Percentiles rank a stretch among this genome's conserved stretches.
Evolutionary conservation across 1,284 basidiomycete genomes (phyloP).

Genomic region (Apiotrichum gamsii): DNA sequence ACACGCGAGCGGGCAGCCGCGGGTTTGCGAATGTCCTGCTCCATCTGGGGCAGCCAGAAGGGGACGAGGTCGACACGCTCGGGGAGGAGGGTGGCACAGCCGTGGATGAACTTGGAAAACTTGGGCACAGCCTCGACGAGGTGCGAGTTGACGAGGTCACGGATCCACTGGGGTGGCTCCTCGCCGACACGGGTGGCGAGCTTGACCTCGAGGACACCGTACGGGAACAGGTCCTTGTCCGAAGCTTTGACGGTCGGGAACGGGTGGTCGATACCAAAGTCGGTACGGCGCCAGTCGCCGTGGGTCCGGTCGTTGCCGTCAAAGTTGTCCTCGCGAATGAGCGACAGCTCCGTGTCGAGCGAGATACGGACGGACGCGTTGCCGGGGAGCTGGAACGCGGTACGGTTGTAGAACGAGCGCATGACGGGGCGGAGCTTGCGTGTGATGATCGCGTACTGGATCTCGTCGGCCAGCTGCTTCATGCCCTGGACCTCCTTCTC

Average conservation of each 20-base stretch:
- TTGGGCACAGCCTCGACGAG: conserved; percentile 90
- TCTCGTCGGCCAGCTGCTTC: conserved; percentile 93
- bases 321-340: conserved; percentile 96
- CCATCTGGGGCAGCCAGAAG: conserved; percentile 89
- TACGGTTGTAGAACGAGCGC: conserved; percentile 99
- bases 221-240: conserved; percentile 91
- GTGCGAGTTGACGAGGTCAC: conserved; percentile 87
- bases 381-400: conserved; percentile 96
- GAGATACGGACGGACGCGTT: conserved; percentile 97
- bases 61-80: conserved; percentile 95
- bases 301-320: conserved; percentile 71
- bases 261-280: conserved; percentile 87
- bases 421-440: conserved; percentile 83
- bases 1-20: conserved; percentile 62
- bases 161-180: conserved; percentile 93
- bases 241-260: conserved; percentile 70
- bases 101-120: conserved; percentile 85
- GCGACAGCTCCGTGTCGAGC: conserved; percentile 90
- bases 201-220: conserved; percentile 91
- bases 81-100: conserved; percentile 86
- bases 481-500: conserved; percentile 89
- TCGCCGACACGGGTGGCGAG: conserved; percentile 94
- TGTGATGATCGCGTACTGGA: conserved; percentile 86
- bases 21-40: conserved; percentile 85
- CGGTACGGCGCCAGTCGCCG: conserved; percentile 88